Conservation (phyloP, 2,329 filamentous ascomycete species). For the Colletotrichum scovillei region DNA sequence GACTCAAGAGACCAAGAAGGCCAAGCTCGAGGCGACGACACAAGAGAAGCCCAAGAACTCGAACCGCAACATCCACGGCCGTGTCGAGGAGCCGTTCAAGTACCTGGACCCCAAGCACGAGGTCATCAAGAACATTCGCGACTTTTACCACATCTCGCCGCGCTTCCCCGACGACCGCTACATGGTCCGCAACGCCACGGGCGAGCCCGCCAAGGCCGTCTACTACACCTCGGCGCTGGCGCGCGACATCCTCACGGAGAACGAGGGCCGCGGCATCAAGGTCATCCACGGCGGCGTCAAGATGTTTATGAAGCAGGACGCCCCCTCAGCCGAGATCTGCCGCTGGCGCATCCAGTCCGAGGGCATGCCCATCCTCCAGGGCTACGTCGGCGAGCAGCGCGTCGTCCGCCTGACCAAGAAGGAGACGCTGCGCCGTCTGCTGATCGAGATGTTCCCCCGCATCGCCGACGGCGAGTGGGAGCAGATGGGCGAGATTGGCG, state of each 20-base stretch:
- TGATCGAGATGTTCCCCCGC: slow-evolving; percentile 97
- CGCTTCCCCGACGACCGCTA: slow-evolving; percentile 92
- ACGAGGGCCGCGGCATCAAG: slow-evolving; percentile 91
- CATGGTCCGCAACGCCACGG: slow-evolving; percentile 93
- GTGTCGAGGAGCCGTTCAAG: slow-evolving; percentile 93
- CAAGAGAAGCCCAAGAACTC: slow-evolving; percentile 45
- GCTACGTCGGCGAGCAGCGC: slow-evolving; percentile 84
- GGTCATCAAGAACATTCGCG: slow-evolving; percentile 80
- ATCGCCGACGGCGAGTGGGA: slow-evolving; percentile 80
- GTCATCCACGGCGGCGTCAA: slow-evolving; percentile 97
- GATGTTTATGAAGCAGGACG: slow-evolving; percentile 99
- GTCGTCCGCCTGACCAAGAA: slow-evolving; percentile 81
- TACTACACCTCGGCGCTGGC: slow-evolving; percentile 93
- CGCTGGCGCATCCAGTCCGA: slow-evolving; percentile 96
- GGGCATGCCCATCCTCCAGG: slow-evolving; percentile 89
- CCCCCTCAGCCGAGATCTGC: slow-evolving; percentile 86
- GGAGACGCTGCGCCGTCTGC: slow-evolving; percentile 82
- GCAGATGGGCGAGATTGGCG: slow-evolving; percentile 87
- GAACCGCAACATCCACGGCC: slow-evolving; percentile 59
- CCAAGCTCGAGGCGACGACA: slow-evolving; percentile 50
- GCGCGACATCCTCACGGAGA: slow-evolving; percentile 85
- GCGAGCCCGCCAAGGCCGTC: slow-evolving; percentile 90
- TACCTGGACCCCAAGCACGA: slow-evolving; percentile 81
- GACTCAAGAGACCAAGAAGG: slow-evolving; percentile 51
- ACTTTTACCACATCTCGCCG: slow-evolving; percentile 86